Evolutionary conservation across 345 rosid genomes (phyloP), one percentile per base, ranked within the genome.

Genomic region (Hypericum perforatum): DNA sequence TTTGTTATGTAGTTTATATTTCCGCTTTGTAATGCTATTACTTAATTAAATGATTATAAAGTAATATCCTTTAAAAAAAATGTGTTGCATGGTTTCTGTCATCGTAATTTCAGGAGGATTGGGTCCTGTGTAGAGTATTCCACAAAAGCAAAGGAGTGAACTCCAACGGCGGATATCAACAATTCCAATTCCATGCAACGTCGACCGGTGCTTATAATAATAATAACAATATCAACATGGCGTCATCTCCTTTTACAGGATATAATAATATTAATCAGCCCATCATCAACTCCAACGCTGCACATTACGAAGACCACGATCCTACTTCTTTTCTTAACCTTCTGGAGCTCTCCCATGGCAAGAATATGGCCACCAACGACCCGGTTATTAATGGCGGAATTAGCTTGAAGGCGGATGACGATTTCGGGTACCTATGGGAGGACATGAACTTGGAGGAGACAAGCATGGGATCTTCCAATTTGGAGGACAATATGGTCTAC

Each of bases 81-180:
- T n/a, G n/a, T n/a, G n/a, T n/a, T n/a, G n/a, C n/a, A 22, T 22
- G 1, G 32, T 22, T 4, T 22, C 32, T 1, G 2, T 22, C 32
- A 22, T 22, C 4, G 32, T 49, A 16, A 53, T 46, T 58, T 6
- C 52, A 91, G 98, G 98, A 91, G 75, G 98, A 91, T 42, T 91
- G 98, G 98, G 98, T 86, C 12, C 45, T 91, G 45, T 91, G 96
- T 63, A 76, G 98, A 72, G 98, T 86, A 16, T 86, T 91, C 54
- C 79, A 82, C 73, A 84, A 86, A 70, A 61, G 85, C 72, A 80
- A 74, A 56, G 78, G 61, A 43, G 80, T 65, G 47, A 54, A 63
- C 48, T 22, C 46, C 52, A 7, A 5, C 51, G 61, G 14, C 15
- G 43, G 61, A 14, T 70, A 63, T 56, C 53, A 77, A 13, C 57